Conservation (phyloP, 1,139 yeast genomes). For the Taiozyma sp. region DNA sequence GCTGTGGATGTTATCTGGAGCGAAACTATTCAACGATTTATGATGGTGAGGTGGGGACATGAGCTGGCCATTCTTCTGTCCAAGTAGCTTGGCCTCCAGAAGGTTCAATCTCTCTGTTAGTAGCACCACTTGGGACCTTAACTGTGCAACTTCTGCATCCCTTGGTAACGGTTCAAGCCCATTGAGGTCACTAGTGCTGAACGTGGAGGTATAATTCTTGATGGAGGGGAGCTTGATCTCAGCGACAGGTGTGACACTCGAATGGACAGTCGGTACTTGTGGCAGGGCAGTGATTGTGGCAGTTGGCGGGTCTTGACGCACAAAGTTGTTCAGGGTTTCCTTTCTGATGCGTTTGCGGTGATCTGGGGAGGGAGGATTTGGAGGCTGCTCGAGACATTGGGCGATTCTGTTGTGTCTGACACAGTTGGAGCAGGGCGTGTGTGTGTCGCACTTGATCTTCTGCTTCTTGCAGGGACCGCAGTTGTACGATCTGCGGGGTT, state of each 20-base stretch:
- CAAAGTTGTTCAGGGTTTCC: slow-evolving; percentile 9
- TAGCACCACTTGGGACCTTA: slow-evolving; percentile 9
- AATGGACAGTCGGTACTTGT: background rate
- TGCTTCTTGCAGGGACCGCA: slow-evolving; percentile 52
- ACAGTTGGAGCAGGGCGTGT: slow-evolving; percentile 46
- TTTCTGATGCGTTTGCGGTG: slow-evolving; percentile 13
- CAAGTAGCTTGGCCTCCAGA: slow-evolving; percentile 10
- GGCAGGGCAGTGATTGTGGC: background rate
- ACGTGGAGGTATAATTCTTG: slow-evolving; percentile 13
- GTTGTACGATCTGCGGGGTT: slow-evolving; percentile 42
- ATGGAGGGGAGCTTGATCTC: slow-evolving; percentile 15
- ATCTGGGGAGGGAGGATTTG: slow-evolving; percentile 20
- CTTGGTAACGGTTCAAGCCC: background rate
- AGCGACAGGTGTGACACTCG: background rate
- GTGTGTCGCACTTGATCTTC: slow-evolving; percentile 48
- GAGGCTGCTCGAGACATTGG: slow-evolving; percentile 19
- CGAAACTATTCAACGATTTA: background rate
- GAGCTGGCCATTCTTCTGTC: background rate
- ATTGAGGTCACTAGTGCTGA: background rate
- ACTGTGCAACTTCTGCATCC: slow-evolving; percentile 7
- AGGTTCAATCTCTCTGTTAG: slow-evolving; percentile 11
- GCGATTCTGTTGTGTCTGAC: slow-evolving; percentile 34
- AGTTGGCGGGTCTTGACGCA: background rate
- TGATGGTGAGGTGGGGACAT: background rate
- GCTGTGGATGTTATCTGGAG: background rate